Base-by-base conservation (phyloP, 495 filamentous ascomycete species). In the Pyrenopolyporus hunteri region DNA sequence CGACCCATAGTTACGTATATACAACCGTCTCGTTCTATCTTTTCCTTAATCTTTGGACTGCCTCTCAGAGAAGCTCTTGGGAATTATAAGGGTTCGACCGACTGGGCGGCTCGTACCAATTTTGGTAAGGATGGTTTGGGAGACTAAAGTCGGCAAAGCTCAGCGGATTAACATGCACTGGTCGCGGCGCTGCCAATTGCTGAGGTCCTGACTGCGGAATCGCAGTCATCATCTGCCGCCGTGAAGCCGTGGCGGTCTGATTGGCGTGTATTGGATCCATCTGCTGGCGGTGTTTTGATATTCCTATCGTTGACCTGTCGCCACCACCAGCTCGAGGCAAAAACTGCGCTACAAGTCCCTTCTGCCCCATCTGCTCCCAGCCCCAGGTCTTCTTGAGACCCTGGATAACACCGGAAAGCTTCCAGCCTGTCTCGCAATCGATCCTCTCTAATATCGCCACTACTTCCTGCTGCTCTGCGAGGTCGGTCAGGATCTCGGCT, bases 381-480 rank as follows among this genome's bases (percentile, higher is more conserved):
- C 88, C 85, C 94, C 94, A 97, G 48, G 78, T 83, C 50, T 80
- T 82, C 66, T 84, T 89, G 31, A 98, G 80, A 29, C 88, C 86
- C 6, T 81, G 78, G 59, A 85, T 79, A 35, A 94, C 72, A 53
- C 86, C 85, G 4, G 82, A 83, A 22, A 92, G 76, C 37, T 80
- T 83, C 91, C 91, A 96, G 35, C 89, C 89, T 0, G 89, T 91
- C 59, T 91, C 86, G 49, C 82, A 83, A n/a, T 80, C 80, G 52
- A 96, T 89, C 57, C 80, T 82, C 19, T 88, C 83, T 46, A 98
- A 78, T 35, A 94, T 91, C 3, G 80, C 61, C n/a, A 97, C 73
- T 3, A 90, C 87, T 71, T 97, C 93, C 65, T 89, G 85, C 75
- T 95, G 92, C 58, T 97, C 88, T 23, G 81, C 76, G 6, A 82